Evolutionary conservation across 257 asterid genomes (phyloP).

Genomic region (Buddleja alternifolia): DNA sequence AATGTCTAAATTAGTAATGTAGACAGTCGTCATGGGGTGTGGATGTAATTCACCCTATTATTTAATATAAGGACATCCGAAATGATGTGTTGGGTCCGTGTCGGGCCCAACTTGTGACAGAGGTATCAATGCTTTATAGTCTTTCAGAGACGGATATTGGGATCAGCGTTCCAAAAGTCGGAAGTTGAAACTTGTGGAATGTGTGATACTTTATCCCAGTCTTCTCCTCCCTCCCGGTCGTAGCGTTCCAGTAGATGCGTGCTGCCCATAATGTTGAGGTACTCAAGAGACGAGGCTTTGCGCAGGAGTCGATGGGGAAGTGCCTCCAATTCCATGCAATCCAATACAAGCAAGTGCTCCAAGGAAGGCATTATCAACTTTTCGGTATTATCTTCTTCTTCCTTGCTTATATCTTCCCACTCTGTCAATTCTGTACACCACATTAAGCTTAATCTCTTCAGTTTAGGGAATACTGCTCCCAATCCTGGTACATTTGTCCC

Average conservation of each 20-base stretch:
- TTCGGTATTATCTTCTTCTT: neutral
- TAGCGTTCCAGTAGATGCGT: neutral
- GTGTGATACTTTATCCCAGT: neutral
- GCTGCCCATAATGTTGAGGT: neutral
- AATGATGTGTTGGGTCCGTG: too few species aligned
- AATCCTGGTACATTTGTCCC: neutral
- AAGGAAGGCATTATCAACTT: constrained; percentile 1
- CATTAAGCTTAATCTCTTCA: neutral
- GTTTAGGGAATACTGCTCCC: neutral
- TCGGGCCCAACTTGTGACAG: too few species aligned
- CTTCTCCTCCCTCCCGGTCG: neutral
- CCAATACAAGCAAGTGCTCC: neutral
- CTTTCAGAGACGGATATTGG: too few species aligned
- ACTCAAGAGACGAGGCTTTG: neutral
- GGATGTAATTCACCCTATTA: too few species aligned
- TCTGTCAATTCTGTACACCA: neutral
- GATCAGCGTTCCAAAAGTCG: too few species aligned
- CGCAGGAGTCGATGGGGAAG: neutral
- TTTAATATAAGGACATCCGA: too few species aligned
- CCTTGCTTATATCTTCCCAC: neutral
- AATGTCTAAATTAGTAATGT: too few species aligned
- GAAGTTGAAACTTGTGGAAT: neutral
- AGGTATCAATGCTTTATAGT: too few species aligned
- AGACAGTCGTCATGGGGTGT: too few species aligned
- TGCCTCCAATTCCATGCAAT: neutral